A percentile compares a stretch with the other conserved stretches of the same genome.
Conservation (phyloP, 495 filamentous ascomycete genomes). For the Lasiosphaeria hispida region DNA sequence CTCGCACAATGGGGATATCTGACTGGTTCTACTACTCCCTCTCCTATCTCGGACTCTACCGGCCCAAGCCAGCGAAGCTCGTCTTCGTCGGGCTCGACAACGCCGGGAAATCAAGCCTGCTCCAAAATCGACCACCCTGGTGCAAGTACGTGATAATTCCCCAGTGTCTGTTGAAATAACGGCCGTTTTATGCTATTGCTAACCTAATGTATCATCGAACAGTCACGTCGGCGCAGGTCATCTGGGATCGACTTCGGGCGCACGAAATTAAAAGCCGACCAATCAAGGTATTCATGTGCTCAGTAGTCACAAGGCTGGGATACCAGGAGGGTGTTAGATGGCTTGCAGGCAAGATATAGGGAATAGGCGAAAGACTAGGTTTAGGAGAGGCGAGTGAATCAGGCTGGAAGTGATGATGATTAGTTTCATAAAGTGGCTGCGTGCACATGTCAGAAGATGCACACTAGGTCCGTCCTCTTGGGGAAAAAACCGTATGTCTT, state of each 20-base stretch:
- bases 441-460: no score
- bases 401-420: no score
- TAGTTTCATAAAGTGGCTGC: no score
- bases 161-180: not conserved
- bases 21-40: not conserved
- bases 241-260: slow-evolving; percentile 5
- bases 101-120: slow-evolving; percentile 4
- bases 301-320: not conserved
- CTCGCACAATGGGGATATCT: slow-evolving; percentile 7
- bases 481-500: no score
- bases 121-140: not conserved
- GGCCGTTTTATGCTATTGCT: not conserved
- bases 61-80: slow-evolving; percentile 3
- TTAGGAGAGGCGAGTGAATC: no score
- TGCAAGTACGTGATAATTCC: slow-evolving; percentile 1
- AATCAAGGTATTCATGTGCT: not conserved
- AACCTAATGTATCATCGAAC: not conserved
- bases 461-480: no score
- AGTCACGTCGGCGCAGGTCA: slow-evolving; percentile 3
- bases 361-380: no score
- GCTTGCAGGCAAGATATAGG: not conserved
- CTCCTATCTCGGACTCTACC: slow-evolving; percentile 1
- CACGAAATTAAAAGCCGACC: slow-evolving; percentile 2
- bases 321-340: not conserved
- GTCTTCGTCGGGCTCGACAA: not conserved